These are phyloP conservation scores for Bolboschoenus planiculmis DNA, from an alignment of 176 grass and related monocot genomes.

Conservation along the genomic window DNA sequence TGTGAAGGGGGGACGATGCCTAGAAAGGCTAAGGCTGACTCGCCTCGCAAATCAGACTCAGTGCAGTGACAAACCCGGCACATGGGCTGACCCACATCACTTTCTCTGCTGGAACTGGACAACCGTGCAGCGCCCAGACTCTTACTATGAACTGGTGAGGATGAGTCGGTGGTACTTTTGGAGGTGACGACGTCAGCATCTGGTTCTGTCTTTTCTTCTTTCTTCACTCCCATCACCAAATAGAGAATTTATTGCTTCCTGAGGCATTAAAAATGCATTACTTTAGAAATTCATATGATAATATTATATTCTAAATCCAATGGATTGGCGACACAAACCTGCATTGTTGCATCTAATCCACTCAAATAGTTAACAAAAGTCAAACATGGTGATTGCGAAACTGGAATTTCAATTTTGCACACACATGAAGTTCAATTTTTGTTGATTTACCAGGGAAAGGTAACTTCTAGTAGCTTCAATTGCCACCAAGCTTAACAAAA, in stretches of 20 bases:
- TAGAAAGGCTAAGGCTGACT: slow-evolving; percentile 58
- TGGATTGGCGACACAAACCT: background rate
- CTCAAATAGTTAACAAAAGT: background rate
- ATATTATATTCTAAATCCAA: background rate
- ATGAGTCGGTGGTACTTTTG: slow-evolving; percentile 18
- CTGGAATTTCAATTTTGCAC: background rate
- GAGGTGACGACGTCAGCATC: background rate
- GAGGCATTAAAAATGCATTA: background rate
- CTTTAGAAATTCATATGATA: background rate
- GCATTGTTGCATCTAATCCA: background rate
- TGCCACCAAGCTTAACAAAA: background rate
- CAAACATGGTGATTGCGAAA: background rate
- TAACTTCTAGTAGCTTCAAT: background rate
- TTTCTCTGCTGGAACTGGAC: slow-evolving; percentile 59
- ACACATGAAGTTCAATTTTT: background rate
- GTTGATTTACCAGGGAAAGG: background rate
- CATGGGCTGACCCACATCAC: slow-evolving; percentile 37
- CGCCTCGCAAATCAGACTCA: slow-evolving; percentile 63
- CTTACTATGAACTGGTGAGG: slow-evolving; percentile 23
- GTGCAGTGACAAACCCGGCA: slow-evolving; percentile 82
- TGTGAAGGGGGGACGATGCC: slow-evolving; percentile 44
- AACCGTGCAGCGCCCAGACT: slow-evolving; percentile 20
- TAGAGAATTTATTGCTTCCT: slow-evolving; percentile 3
- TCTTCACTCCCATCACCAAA: slow-evolving; percentile 37
- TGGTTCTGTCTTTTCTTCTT: slow-evolving; percentile 25